Evolutionary conservation across 176 grass and related monocot genomes (phyloP).

Genomic region (Elymus sibiricus): DNA sequence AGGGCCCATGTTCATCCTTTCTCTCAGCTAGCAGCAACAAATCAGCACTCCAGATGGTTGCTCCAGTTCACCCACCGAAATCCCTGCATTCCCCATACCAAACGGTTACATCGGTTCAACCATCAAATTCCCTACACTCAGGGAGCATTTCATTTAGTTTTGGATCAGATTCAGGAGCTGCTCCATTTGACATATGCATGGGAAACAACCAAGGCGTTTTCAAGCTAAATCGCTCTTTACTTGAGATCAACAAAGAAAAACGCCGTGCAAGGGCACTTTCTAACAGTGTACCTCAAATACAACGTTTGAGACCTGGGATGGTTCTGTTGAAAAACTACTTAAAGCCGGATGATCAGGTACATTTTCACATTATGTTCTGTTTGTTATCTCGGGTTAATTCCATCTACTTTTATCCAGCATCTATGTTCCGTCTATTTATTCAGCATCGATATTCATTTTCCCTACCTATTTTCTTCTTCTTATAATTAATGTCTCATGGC

Average conservation of each 20-base stretch:
- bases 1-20: too few relatives aligned
- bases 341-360: background rate
- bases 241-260: slow-evolving; percentile 35
- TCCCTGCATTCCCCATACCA: background rate
- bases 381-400: too few relatives aligned
- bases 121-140: background rate
- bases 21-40: too few relatives aligned
- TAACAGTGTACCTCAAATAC: slow-evolving; percentile 4
- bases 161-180: slow-evolving; percentile 18
- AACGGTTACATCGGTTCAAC: background rate
- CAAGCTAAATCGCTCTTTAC: slow-evolving; percentile 12
- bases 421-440: too few relatives aligned
- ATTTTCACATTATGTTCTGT: too few relatives aligned
- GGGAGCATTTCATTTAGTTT: background rate
- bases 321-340: slow-evolving; percentile 50
- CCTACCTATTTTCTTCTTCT: too few relatives aligned
- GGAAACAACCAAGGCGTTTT: background rate
- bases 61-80: slow-evolving; percentile 6
- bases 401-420: too few relatives aligned
- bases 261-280: background rate
- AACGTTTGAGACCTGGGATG: slow-evolving; percentile 51
- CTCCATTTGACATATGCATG: slow-evolving; percentile 45
- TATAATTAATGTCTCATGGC: too few relatives aligned
- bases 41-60: background rate
- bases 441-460: too few relatives aligned